Conservation (phyloP, 768 basidiomycete genomes). For the Mycena galericulata region DNA sequence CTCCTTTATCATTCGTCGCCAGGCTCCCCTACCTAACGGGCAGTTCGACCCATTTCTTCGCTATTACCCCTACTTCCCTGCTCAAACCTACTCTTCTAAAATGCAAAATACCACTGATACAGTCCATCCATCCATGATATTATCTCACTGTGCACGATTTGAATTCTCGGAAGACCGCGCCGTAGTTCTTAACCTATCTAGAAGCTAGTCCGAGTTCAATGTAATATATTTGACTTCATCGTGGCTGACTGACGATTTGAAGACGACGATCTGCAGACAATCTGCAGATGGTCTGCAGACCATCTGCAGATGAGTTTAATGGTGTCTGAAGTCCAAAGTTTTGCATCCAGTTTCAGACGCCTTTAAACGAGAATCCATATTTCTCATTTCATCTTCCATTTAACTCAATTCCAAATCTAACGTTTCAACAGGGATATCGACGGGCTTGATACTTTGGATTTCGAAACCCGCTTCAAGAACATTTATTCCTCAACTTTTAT, state of each 20-base stretch:
- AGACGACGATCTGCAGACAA: slow-evolving; percentile 9
- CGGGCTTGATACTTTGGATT: not conserved
- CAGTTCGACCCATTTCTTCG: slow-evolving; percentile 25
- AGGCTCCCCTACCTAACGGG: slow-evolving; percentile 18
- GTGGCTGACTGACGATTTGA: slow-evolving; percentile 1
- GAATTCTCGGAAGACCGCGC: slow-evolving; percentile 26
- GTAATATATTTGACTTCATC: not conserved
- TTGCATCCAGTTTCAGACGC: slow-evolving; percentile 2
- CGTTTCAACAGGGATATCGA: slow-evolving; percentile 13
- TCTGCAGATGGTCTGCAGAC: slow-evolving; percentile 20
- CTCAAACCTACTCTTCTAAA: slow-evolving; percentile 28
- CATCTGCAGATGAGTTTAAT: slow-evolving; percentile 22
- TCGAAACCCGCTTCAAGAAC: not conserved
- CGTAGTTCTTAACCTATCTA: slow-evolving; percentile 29
- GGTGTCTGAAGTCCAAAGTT: not conserved
- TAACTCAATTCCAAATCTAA: slow-evolving; percentile 16
- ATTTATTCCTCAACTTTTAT: slow-evolving; percentile 7
- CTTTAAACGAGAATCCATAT: slow-evolving; percentile 3
- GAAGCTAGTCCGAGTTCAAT: slow-evolving; percentile 16
- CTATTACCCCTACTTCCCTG: slow-evolving; percentile 30
- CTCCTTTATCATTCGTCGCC: slow-evolving; percentile 20
- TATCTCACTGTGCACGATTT: slow-evolving; percentile 29
- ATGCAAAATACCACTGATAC: slow-evolving; percentile 24
- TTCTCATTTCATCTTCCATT: slow-evolving; percentile 12
- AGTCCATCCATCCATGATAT: slow-evolving; percentile 12